These are phyloP conservation scores for Phialophora verrucosa DNA, from an alignment of 2,329 filamentous ascomycete species.

Conservation along the genomic window DNA sequence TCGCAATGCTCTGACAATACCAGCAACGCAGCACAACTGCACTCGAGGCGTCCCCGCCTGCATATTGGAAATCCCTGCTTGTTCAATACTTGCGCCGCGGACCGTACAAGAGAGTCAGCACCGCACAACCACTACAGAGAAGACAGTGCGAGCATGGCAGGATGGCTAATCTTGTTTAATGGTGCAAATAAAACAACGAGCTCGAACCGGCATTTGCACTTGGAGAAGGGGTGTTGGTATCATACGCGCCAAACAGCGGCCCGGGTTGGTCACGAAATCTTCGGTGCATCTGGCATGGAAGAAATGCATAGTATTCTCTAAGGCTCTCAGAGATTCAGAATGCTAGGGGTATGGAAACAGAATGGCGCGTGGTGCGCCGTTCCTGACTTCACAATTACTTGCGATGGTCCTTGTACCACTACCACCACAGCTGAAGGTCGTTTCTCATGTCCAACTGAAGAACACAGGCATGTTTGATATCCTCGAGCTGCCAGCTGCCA, in stretches of 20 bases:
- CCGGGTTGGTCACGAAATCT: not conserved
- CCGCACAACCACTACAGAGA: not conserved
- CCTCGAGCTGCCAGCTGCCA: conserved; percentile 11
- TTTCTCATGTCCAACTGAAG: conserved; percentile 10
- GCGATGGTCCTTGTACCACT: conserved; percentile 22
- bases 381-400: conserved; percentile 3
- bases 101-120: not conserved
- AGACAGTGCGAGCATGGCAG: not conserved
- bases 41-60: not conserved
- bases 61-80: conserved; percentile 17
- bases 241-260: conserved; percentile 6
- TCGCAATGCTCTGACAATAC: not conserved
- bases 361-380: not conserved
- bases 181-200: not conserved
- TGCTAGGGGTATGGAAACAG: not conserved
- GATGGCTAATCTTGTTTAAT: conserved; percentile 8
- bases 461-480: conserved; percentile 1
- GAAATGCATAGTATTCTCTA: not conserved
- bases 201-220: conserved; percentile 1
- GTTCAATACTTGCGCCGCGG: conserved; percentile 1
- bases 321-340: not conserved
- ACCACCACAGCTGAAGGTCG: conserved; percentile 7
- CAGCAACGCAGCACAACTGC: not conserved
- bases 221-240: conserved; percentile 3
- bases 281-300: not conserved